These are phyloP conservation scores for Erigeron canadensis DNA, from an alignment of 129 eudicot genomes.

Conservation along the genomic window DNA sequence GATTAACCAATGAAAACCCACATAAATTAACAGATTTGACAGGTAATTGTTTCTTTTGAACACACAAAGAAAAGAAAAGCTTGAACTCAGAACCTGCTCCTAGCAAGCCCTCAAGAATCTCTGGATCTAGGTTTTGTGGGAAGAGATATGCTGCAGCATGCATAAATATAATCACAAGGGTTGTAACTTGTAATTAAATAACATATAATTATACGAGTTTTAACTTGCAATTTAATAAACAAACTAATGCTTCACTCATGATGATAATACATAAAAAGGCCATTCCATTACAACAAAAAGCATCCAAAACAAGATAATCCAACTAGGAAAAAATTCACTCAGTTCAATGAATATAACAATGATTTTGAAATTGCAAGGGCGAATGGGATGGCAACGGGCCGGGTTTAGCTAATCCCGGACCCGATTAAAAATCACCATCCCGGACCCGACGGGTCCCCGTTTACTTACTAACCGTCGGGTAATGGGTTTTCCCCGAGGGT, in stretches of 20 bases:
- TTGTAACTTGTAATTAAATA: not conserved
- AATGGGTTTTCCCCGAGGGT: no score
- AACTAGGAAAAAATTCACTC: not conserved
- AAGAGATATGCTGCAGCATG: constrained; percentile 83
- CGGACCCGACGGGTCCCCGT: no score
- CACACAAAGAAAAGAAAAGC: not conserved
- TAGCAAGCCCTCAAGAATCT: constrained; percentile 91
- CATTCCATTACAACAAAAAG: no score
- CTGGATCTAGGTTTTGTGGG: constrained; percentile 86
- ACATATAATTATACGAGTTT: constrained; percentile 7
- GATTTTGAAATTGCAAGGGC: not conserved
- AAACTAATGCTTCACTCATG: no score
- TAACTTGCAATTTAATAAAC: not conserved
- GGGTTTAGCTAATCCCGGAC: no score
- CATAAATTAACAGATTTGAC: not conserved
- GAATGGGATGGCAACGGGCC: no score
- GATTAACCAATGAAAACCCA: constrained; percentile 20
- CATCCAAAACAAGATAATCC: not conserved
- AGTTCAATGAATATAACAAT: not conserved
- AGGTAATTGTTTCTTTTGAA: not conserved
- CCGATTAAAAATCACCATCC: no score
- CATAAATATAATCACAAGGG: constrained; percentile 12
- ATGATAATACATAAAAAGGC: no score
- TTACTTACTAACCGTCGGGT: no score
- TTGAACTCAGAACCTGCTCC: constrained; percentile 59